These are phyloP conservation scores for Phyllosticta citrichinensis DNA, from an alignment of 2,329 filamentous ascomycete genomes.

Conservation along the genomic window DNA sequence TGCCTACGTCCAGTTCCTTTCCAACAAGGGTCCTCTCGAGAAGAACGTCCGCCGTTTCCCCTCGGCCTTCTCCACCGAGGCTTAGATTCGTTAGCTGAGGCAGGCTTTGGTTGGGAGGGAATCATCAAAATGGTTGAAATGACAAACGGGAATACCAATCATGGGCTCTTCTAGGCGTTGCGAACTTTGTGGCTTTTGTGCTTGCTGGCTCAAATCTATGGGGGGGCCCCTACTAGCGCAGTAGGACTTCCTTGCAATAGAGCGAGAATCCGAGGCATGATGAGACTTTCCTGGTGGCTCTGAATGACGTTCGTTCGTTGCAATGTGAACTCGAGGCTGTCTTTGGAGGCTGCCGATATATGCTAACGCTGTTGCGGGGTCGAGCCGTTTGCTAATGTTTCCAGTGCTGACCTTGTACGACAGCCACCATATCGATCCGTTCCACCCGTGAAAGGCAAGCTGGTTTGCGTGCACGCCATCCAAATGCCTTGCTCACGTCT, in stretches of 20 bases:
- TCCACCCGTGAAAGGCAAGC: no score
- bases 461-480: no score
- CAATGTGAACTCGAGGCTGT: neutral
- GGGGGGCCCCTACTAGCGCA: slow-evolving; percentile 5
- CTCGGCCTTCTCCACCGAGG: slow-evolving; percentile 59
- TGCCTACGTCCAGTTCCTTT: slow-evolving; percentile 99
- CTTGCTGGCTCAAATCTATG: neutral
- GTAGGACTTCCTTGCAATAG: slow-evolving; percentile 4
- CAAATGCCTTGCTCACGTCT: no score
- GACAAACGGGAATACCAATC: slow-evolving; percentile 5
- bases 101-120: neutral
- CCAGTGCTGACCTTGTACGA: no score
- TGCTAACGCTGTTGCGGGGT: no score
- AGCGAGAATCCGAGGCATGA: slow-evolving; percentile 11
- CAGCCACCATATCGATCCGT: no score
- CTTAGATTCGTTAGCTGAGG: slow-evolving; percentile 16
- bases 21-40: slow-evolving; percentile 78
- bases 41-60: slow-evolving; percentile 93
- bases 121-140: slow-evolving; percentile 1
- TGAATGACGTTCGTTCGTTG: neutral
- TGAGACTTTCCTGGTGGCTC: slow-evolving; percentile 4
- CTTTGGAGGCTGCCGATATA: no score
- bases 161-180: slow-evolving; percentile 10
- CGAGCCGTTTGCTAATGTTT: no score
- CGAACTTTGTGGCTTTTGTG: neutral